Evolutionary conservation across 2,329 filamentous ascomycete species (phyloP).

Genomic region (Microdochium bolleyi): DNA sequence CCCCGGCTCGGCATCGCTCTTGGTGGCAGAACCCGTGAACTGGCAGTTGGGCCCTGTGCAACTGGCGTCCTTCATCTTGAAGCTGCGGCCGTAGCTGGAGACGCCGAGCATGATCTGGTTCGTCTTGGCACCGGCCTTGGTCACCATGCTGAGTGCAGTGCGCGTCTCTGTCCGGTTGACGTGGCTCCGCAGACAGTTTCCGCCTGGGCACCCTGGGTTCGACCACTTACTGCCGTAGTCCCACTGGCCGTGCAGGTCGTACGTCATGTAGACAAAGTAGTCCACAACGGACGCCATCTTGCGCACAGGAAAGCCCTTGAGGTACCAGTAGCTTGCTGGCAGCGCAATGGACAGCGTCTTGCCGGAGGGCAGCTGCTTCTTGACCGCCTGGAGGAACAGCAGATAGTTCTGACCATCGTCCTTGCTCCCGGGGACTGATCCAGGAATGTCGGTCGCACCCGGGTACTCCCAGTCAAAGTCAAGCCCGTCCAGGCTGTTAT

Average conservation of each 20-base stretch:
- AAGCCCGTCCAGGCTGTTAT: slow-evolving; percentile 8
- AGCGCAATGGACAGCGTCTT: background rate
- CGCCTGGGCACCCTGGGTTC: background rate
- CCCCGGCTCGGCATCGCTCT: background rate
- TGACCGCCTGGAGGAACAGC: background rate
- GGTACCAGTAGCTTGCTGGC: background rate
- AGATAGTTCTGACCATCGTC: background rate
- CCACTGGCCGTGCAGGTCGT: background rate
- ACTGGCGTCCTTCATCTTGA: background rate
- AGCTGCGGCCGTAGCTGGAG: background rate
- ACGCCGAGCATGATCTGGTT: background rate
- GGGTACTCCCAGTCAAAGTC: slow-evolving; percentile 9
- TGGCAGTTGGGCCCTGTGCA: background rate
- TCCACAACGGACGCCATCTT: background rate
- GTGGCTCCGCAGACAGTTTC: background rate
- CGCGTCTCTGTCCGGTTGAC: background rate
- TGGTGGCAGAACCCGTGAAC: background rate
- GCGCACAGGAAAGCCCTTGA: background rate
- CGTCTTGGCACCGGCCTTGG: background rate
- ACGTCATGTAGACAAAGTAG: background rate
- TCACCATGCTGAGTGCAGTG: background rate
- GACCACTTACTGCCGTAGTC: background rate
- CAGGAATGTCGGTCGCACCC: background rate
- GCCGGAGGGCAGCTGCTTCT: background rate
- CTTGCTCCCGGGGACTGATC: background rate